A percentile compares a stretch with the other conserved stretches of the same genome.
Conservation (phyloP, 2,329 filamentous ascomycete species). For the Lachnellula suecica region DNA sequence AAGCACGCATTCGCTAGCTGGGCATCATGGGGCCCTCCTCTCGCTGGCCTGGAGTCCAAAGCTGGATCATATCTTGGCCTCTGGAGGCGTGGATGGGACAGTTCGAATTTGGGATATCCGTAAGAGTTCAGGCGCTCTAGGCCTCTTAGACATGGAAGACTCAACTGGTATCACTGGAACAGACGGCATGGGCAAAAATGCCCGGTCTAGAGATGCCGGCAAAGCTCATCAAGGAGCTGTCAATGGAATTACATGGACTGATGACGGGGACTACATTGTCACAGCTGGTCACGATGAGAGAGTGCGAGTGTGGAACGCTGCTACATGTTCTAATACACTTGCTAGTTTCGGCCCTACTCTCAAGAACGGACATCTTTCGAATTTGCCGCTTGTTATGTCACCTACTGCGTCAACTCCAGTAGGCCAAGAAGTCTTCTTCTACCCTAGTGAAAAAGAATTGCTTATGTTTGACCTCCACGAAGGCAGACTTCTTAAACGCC, state of each 20-base stretch:
- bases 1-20: slow-evolving; percentile 68
- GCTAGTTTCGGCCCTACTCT: slow-evolving; percentile 83
- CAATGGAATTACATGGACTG: slow-evolving; percentile 83
- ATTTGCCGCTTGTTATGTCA: slow-evolving; percentile 59
- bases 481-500: slow-evolving; percentile 68
- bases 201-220: slow-evolving; percentile 47
- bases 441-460: slow-evolving; percentile 80
- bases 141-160: slow-evolving; percentile 81
- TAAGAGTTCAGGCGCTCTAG: slow-evolving; percentile 73
- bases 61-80: slow-evolving; percentile 76
- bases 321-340: slow-evolving; percentile 80
- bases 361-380: slow-evolving; percentile 68
- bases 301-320: slow-evolving; percentile 84
- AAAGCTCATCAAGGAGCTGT: slow-evolving; percentile 79
- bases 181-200: slow-evolving; percentile 30
- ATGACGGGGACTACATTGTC: slow-evolving; percentile 73
- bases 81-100: slow-evolving; percentile 80
- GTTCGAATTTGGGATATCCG: slow-evolving; percentile 87
- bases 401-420: slow-evolving; percentile 58
- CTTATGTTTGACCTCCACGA: slow-evolving; percentile 77
- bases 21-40: slow-evolving; percentile 66
- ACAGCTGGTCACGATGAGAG: slow-evolving; percentile 81
- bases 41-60: slow-evolving; percentile 80
- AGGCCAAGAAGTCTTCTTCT: slow-evolving; percentile 69
- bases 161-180: slow-evolving; percentile 62